These are phyloP conservation scores for Candida mattraensis DNA, from an alignment of 805 yeast genomes.

Conservation along the genomic window DNA sequence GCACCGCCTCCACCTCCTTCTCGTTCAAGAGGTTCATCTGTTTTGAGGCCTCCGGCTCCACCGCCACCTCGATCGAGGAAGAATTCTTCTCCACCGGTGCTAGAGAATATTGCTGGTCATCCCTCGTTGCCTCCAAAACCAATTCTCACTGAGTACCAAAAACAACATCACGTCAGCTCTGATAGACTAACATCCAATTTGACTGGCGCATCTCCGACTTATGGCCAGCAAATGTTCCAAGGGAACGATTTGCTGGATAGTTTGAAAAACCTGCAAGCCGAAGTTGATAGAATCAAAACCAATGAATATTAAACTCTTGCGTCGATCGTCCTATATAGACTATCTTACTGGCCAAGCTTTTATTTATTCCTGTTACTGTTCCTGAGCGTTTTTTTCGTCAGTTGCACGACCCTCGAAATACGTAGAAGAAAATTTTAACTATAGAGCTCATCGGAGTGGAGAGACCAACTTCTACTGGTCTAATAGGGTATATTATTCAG, in stretches of 20 bases:
- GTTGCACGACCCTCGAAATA: too few relatives aligned
- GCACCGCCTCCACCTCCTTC: constrained; percentile 33
- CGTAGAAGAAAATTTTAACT: too few relatives aligned
- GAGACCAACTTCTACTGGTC: too few relatives aligned
- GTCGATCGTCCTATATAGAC: constrained; percentile 6
- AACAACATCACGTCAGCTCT: constrained; percentile 27
- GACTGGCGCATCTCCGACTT: constrained; percentile 7
- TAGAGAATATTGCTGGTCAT: constrained; percentile 10
- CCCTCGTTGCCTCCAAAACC: constrained; percentile 35
- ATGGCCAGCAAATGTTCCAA: constrained; percentile 9
- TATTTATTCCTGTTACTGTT: constrained; percentile 1
- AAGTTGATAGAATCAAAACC: constrained; percentile 56
- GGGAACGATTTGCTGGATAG: constrained; percentile 57
- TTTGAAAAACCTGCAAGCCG: constrained; percentile 64
- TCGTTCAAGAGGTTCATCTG: constrained; percentile 12
- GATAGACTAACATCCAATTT: constrained; percentile 13
- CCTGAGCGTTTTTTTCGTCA: too few relatives aligned
- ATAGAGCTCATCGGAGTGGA: too few relatives aligned
- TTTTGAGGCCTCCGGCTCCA: constrained; percentile 30
- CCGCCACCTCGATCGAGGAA: constrained; percentile 33
- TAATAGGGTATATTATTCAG: too few relatives aligned
- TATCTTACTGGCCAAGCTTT: constrained; percentile 7
- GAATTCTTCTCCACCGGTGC: constrained; percentile 23
- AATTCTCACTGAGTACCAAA: constrained; percentile 26
- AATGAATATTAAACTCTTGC: constrained; percentile 15